Base-by-base conservation (phyloP, 2,329 filamentous ascomycete species). In the Colletotrichum cereale region DNA sequence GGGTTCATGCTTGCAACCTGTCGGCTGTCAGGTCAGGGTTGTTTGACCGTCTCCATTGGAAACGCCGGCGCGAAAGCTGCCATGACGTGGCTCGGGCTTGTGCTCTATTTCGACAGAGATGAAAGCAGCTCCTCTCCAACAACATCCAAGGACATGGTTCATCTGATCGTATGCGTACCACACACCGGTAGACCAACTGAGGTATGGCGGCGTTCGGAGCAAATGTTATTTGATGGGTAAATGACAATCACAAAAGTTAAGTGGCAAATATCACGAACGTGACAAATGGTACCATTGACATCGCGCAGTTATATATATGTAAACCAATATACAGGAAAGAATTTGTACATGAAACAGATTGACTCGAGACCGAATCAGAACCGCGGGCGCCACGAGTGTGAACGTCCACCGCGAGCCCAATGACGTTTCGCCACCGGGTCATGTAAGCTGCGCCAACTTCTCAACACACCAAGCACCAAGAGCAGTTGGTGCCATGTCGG, bases 301-400 rank as follows among this genome's bases (percentile, higher is more conserved):
- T 63, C 68, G 58, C 48, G 53, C 31, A 31, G 65, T 68, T 71
- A 71, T 71, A 71, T 67, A 53, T 60, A 55, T 38, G 58, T 68
- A 68, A 71, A 71, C 24, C 65, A 44, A 62, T 68, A 71, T 63
- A 68, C 65, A 68, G 42, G 52, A 47, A 68, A 68, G 57, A 68
- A 53, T 71, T 68, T 63, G 42, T 68, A 71, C 68, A 71, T 68
- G 68, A 68, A 71, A 63, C 34, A 61, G 52, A 71, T 48, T 60
- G 58, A 48, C 24, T 8, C 11, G 34, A 44, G 40, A 38, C 58
- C 21, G 56, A 24, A 62, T 67, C 64, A 71, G 52, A 40, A 31
- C 44, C 50, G 64, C 36, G 24, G 50, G n/a, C 44, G 55, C 21
- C 68, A 68, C 65, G 55, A 68, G 44, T 47, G 58, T 55, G 24